Evolutionary conservation across 768 basidiomycete species (phyloP).

Genomic region (Boletus speciosus): DNA sequence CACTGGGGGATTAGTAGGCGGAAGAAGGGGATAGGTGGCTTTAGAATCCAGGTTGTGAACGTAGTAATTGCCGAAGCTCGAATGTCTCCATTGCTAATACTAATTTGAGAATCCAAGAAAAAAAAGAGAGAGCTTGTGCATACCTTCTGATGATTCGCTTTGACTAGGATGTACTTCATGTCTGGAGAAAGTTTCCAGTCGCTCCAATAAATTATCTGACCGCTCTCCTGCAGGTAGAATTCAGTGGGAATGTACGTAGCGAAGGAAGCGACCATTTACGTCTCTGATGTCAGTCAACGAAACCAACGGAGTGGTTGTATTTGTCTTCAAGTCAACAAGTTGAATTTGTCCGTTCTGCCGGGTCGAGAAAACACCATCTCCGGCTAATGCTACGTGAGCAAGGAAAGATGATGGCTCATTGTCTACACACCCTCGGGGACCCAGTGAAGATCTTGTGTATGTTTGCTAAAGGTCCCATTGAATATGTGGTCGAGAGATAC

Average conservation of each 20-base stretch:
- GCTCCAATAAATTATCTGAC: slow-evolving; percentile 45
- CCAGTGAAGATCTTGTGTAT: slow-evolving; percentile 63
- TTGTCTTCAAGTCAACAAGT: slow-evolving; percentile 78
- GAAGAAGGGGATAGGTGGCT: slow-evolving; percentile 64
- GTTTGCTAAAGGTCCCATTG: slow-evolving; percentile 78
- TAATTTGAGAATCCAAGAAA: slow-evolving; percentile 4
- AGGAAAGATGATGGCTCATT: background rate
- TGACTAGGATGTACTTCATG: slow-evolving; percentile 84
- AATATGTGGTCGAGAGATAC: slow-evolving; percentile 89
- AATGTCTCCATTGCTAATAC: slow-evolving; percentile 90
- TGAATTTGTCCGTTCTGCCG: slow-evolving; percentile 61
- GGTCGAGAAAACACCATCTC: slow-evolving; percentile 87
- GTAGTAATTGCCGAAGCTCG: slow-evolving; percentile 88
- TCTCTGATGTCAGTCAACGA: slow-evolving; percentile 56
- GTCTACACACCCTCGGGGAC: slow-evolving; percentile 76
- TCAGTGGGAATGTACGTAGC: background rate
- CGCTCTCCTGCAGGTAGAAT: slow-evolving; percentile 46
- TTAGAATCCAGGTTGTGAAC: slow-evolving; percentile 76
- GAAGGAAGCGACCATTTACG: slow-evolving; percentile 38
- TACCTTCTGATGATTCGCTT: slow-evolving; percentile 72
- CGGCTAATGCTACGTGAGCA: slow-evolving; percentile 52
- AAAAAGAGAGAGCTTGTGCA: background rate
- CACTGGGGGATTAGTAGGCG: slow-evolving; percentile 64
- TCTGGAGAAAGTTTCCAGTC: slow-evolving; percentile 87
- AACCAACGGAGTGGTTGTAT: slow-evolving; percentile 62